Evolutionary conservation across 2,329 filamentous ascomycete genomes (phyloP), one percentile per base, ranked within the genome.

Genomic region (Arthrinium phaeospermum): DNA sequence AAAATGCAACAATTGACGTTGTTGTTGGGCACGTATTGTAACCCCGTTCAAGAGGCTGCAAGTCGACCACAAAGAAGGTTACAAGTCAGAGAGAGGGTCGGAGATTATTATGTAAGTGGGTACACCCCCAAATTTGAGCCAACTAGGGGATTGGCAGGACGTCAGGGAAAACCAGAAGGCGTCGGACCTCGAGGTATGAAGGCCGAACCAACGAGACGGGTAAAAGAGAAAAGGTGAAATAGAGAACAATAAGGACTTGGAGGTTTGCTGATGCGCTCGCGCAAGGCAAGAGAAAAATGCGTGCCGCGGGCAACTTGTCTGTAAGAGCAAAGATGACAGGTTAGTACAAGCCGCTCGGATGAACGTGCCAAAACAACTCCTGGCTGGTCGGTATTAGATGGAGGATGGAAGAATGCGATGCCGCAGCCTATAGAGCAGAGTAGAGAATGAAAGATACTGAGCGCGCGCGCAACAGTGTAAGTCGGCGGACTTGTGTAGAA

Each of bases 81-180:
- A 37, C 71, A 53, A 57, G 71, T 51, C 37, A 46, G 57, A 61
- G 53, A 68, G 53, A 68, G 57, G 71, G 67, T 69, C 71, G 71
- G 71, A 71, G 71, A 71, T 71, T 71, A 64, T 64, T 64, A 71
- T 71, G 71, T 71, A 71, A 71, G 71, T 71, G 71, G 71, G 64
- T 67, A 68, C 64, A 46, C 67, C 67, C 67, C 68, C 68, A 70
- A 70, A 70, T 30, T 46, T 68, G 67, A 68, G 24, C 67, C 67
- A 68, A 68, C 41, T 47, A 68, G 45, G 57, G 57, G 53, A 64
- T 30, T 64, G 53, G 19, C 57, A 64, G 57, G 34, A 64, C 57
- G 57, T 64, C 57, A 64, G 57, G 34, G 57, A 64, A 64, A 64
- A 37, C 34, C 57, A 64, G 22, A 12, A 64, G 57, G 30, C 57